Evolutionary conservation across 768 basidiomycete species (phyloP), one percentile per base, ranked within the genome.

Genomic region (Melanogaster broomeanus): DNA sequence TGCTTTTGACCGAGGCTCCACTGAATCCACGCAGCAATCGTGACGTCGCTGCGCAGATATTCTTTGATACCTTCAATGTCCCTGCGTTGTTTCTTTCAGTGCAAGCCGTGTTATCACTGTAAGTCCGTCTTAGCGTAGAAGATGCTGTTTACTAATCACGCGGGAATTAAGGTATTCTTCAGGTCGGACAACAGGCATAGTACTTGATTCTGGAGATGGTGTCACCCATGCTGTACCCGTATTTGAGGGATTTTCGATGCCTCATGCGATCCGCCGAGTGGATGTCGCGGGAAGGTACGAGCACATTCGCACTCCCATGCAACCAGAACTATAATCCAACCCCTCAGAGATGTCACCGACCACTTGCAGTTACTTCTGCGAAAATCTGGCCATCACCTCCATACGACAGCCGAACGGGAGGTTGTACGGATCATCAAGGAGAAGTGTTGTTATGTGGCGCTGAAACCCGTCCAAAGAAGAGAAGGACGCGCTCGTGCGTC

Each of bases 11-110:
- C 10, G 97, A 99, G 74, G 96, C 97, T 25, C 96, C 97, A 6
- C 76, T 99, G 57, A 99, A 99, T 71, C 97, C 97, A 53, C 84
- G 95, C 63, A 87, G 85, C 66, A 98, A 99, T 73, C 85, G 97
- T 56, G 97, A 98, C 69, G 82, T 93, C 38, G 94, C 95, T 13
- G 96, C 97, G 9, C 95, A 98, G 73, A 97, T 98, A 72, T 96
- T 99, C 74, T 99, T 98, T 70, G 97, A 99, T 67, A 98, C 97
- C 12, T 99, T 98, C 83, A 99, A 99, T 68, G 97, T 98, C 27
- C 97, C 97, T 27, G 97, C 97, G 5, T 74, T 99, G 50, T 98
- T 93, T 73, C 94, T 88, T 33, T 95, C 93, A 38, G 93, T 99
- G 4, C 97, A 99, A 72, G 97, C 97, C 19, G 96, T 99, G 18